phyloP scores from a whole-genome alignment of 2,329 filamentous ascomycete species.

The Pestalotiopsis sp. region DNA sequence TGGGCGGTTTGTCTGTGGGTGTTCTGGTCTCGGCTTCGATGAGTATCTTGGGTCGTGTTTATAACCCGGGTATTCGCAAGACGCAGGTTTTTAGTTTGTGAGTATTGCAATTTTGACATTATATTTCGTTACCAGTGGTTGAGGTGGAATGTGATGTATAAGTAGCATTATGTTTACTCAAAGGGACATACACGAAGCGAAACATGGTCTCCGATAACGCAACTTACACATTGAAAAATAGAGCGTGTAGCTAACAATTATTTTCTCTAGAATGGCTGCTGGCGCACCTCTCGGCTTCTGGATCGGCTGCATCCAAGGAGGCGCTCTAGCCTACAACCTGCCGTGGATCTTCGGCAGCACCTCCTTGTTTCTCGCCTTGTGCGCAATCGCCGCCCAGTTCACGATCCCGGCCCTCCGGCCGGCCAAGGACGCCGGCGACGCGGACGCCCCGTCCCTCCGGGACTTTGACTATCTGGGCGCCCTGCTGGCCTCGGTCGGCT shows the following conservation, averaged over 20 bases:
- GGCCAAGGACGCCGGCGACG: constrained; percentile 22
- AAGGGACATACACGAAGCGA: background rate
- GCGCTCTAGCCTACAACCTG: constrained; percentile 39
- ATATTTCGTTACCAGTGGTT: background rate
- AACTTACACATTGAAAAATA: background rate
- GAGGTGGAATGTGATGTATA: background rate
- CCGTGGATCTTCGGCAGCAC: constrained; percentile 46
- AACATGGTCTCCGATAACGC: no score
- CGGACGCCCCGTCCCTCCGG: constrained; percentile 24
- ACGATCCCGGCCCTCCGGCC: constrained; percentile 40
- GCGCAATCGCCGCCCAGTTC: constrained; percentile 38
- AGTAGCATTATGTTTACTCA: background rate
- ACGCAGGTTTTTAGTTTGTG: constrained; percentile 34
- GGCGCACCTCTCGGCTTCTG: constrained; percentile 37
- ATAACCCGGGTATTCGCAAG: constrained; percentile 38
- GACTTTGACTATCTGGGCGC: constrained; percentile 33
- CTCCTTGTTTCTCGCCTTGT: constrained; percentile 39
- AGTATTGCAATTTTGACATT: background rate
- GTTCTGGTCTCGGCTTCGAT: constrained; percentile 37
- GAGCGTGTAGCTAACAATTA: background rate
- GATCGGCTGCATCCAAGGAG: constrained; percentile 41
- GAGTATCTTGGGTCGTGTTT: constrained; percentile 39
- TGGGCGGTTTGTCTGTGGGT: constrained; percentile 38
- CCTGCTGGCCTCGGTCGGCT: constrained; percentile 28
- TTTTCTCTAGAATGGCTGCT: constrained; percentile 29